Evolutionary conservation across 305 asterid species (phyloP), one percentile per base, ranked within the genome.

Genomic region (Rubia peregrina): DNA sequence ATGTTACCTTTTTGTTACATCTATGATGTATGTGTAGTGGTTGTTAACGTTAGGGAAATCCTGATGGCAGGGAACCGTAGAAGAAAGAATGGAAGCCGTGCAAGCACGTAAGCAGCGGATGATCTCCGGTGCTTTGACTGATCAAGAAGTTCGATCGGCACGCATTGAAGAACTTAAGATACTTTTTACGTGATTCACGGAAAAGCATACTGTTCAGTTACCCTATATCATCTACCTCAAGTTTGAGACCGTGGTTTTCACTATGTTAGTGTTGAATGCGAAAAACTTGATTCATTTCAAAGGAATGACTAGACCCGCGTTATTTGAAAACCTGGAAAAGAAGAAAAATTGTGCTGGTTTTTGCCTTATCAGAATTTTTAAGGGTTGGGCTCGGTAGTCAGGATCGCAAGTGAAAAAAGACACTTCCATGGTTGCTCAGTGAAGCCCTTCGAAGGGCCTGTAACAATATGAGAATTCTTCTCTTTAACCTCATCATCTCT

Each of bases 111-210:
- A 94, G 83, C 99, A 94, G 69, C 81, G 88, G 41, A 82, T 94
- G 96, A 91, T 94, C 65, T 80, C 98, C 9, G 99, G 99, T 72
- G 99, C 99, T 77, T 83, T 94, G 67, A 94, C 98, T n/a, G 98
- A 88, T 74, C 98, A 89, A 79, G 98, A 94, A 91, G 96, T 91
- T 71, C 90, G 99, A 80, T 82, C 85, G 68, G 96, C 98, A 43
- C 95, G 97, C 64, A 75, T 94, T 14, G 96, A 89, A 79, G 94
- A 91, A 81, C 98, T 94, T 68, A 91, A 89, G 82, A 88, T 94
- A 96, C 95, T 94, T 94, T 85, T 90, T 75, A 85, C 97, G 5
- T 94, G 79, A 84, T 79, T 41, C 68, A 59, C 22, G n/a, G 11
- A 7, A 53, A 17, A 53, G 10, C 12, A 60, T 78, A 71, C 64